Evolutionary conservation across 805 yeast genomes (phyloP).

Genomic region (Myxozyma monticola): DNA sequence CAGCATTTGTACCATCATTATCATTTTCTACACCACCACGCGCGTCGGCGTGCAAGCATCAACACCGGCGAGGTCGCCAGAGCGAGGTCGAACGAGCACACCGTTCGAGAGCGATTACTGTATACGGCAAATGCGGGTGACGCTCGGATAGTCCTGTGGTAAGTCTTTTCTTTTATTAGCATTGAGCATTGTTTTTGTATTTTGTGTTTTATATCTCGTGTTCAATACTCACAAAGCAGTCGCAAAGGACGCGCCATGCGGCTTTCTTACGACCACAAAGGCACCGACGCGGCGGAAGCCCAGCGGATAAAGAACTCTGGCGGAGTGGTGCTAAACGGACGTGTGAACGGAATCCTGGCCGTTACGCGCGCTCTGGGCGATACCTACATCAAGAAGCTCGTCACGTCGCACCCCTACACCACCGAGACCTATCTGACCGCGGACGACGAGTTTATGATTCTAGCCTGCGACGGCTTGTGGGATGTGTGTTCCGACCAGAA

Average conservation of each 20-base stretch:
- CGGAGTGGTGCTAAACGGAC: conserved; percentile 81
- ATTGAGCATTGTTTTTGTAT: background rate
- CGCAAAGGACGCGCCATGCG: conserved; percentile 75
- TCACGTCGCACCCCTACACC: conserved; percentile 88
- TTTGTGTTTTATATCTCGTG: background rate
- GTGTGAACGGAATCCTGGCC: conserved; percentile 95
- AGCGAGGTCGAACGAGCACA: background rate
- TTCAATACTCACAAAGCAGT: too few species aligned
- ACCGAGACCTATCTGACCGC: conserved; percentile 73
- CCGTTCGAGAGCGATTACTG: conserved; percentile 55
- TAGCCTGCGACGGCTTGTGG: conserved; percentile 98
- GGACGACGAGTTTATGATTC: conserved; percentile 73
- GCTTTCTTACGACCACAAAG: conserved; percentile 90
- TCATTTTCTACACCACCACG: conserved; percentile 20
- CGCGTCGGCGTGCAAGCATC: background rate
- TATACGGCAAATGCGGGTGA: conserved; percentile 97
- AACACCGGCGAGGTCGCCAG: background rate
- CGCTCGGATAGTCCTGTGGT: conserved; percentile 76
- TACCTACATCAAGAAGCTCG: conserved; percentile 83
- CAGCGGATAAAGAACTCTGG: conserved; percentile 75
- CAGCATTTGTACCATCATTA: conserved; percentile 19
- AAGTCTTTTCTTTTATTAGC: too few species aligned
- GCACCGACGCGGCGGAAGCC: conserved; percentile 75
- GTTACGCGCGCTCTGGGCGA: conserved; percentile 94
- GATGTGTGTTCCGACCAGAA: conserved; percentile 84